phyloP scores from a whole-genome alignment of 352 stramenopile genomes.

The Phytophthora cajani region DNA sequence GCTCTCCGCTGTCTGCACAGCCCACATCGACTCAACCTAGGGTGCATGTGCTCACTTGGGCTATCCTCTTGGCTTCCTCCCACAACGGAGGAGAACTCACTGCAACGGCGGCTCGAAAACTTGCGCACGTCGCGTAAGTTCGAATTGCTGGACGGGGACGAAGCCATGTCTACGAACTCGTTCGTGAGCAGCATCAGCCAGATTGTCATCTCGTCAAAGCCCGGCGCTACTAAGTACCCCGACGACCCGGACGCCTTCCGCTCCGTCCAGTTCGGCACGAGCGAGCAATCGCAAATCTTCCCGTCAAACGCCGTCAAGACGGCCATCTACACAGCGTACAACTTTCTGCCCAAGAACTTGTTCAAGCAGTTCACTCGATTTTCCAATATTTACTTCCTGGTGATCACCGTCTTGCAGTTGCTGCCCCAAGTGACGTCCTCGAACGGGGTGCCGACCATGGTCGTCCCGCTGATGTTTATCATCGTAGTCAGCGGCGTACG shows the following conservation, averaged over 20 bases:
- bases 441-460: slow-evolving; percentile 79
- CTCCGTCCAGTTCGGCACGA: slow-evolving; percentile 35
- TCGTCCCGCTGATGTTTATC: slow-evolving; percentile 87
- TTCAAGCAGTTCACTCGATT: slow-evolving; percentile 87
- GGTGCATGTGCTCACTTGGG: slow-evolving; percentile 25
- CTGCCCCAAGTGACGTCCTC: slow-evolving; percentile 87
- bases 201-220: slow-evolving; percentile 26
- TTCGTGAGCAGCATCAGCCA: slow-evolving; percentile 30
- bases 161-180: slow-evolving; percentile 16
- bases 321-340: slow-evolving; percentile 65
- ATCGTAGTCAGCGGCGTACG: slow-evolving; percentile 84
- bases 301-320: slow-evolving; percentile 63
- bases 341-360: slow-evolving; percentile 74
- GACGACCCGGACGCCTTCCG: slow-evolving; percentile 23
- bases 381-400: slow-evolving; percentile 92
- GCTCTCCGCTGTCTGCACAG: background rate
- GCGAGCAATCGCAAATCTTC: slow-evolving; percentile 32
- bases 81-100: slow-evolving; percentile 12
- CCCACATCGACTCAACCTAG: background rate
- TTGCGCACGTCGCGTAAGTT: slow-evolving; percentile 10
- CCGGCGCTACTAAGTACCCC: slow-evolving; percentile 3
- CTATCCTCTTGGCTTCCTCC: slow-evolving; percentile 20
- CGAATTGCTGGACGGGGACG: slow-evolving; percentile 18
- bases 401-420: slow-evolving; percentile 87
- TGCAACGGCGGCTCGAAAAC: slow-evolving; percentile 20